phyloP scores from a whole-genome alignment of 495 filamentous ascomycete species.

The Podospora comata region DNA sequence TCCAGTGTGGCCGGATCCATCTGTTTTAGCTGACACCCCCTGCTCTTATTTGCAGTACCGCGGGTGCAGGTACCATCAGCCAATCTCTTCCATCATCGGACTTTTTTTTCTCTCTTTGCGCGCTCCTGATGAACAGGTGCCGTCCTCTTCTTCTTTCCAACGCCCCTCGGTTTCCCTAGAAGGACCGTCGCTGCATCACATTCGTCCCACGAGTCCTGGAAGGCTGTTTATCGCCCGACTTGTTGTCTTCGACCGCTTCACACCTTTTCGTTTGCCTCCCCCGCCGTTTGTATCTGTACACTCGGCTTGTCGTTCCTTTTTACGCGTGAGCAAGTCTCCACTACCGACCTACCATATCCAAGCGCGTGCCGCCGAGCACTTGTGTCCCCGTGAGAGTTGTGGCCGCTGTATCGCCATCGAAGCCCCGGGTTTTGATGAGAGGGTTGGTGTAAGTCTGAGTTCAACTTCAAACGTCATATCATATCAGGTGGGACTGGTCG shows the following conservation, averaged over 20 bases:
- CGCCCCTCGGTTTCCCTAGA: slow-evolving; percentile 11
- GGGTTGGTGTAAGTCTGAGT: not conserved
- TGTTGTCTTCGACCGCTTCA: not conserved
- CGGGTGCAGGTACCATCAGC: slow-evolving; percentile 21
- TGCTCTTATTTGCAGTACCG: slow-evolving; percentile 19
- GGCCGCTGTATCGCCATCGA: not conserved
- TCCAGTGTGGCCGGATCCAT: slow-evolving; percentile 10
- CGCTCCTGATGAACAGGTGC: slow-evolving; percentile 15
- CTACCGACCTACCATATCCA: slow-evolving; percentile 1
- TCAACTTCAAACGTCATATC: not conserved
- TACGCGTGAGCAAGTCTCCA: slow-evolving; percentile 25
- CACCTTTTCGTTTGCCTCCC: slow-evolving; percentile 8
- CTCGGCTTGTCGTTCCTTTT: slow-evolving; percentile 10
- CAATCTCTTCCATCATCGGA: slow-evolving; percentile 22
- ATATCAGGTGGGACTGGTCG: not conserved
- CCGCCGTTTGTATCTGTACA: slow-evolving; percentile 9
- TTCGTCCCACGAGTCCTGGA: slow-evolving; percentile 6
- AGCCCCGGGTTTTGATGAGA: not conserved
- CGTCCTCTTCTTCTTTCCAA: slow-evolving; percentile 17
- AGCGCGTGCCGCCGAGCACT: slow-evolving; percentile 14
- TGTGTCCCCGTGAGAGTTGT: not conserved
- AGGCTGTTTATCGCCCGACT: slow-evolving; percentile 9
- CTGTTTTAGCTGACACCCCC: slow-evolving; percentile 23
- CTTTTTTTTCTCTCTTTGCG: slow-evolving; percentile 15
- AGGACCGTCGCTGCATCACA: slow-evolving; percentile 2